Conservation (phyloP, 2,329 filamentous ascomycete genomes). For the Fusarium torulosum region DNA sequence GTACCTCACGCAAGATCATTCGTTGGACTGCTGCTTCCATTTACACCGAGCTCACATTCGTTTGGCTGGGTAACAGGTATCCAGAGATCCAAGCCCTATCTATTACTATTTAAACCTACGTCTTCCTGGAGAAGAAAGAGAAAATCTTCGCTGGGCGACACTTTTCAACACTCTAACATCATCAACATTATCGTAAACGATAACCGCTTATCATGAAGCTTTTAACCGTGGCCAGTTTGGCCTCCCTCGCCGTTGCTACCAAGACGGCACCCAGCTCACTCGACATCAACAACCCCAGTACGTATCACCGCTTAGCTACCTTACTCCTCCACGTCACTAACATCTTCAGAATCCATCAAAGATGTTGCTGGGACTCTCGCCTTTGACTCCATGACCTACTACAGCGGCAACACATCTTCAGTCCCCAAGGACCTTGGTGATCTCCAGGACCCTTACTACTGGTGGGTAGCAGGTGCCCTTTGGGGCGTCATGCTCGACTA, state of each 20-base stretch:
- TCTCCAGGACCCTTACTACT: slow-evolving; percentile 76
- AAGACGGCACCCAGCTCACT: slow-evolving; percentile 40
- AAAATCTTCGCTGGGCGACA: slow-evolving; percentile 22
- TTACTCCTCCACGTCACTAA: slow-evolving; percentile 13
- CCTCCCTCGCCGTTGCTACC: slow-evolving; percentile 31
- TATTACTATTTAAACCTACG: not conserved
- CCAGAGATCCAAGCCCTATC: not conserved
- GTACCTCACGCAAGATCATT: not conserved
- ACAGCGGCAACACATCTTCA: slow-evolving; percentile 71
- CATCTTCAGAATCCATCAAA: slow-evolving; percentile 68
- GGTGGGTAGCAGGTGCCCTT: slow-evolving; percentile 74
- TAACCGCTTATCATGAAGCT: slow-evolving; percentile 37
- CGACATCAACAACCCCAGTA: slow-evolving; percentile 38
- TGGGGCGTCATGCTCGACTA: slow-evolving; percentile 79
- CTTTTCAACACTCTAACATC: not conserved
- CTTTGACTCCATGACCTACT: slow-evolving; percentile 72
- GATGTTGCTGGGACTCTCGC: slow-evolving; percentile 71
- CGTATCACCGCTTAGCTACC: not conserved
- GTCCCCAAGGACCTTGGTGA: slow-evolving; percentile 68
- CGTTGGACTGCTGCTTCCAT: not conserved
- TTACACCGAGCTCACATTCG: slow-evolving; percentile 3
- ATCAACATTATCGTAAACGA: not conserved
- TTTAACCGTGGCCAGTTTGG: slow-evolving; percentile 27
- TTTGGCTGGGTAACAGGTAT: not conserved
- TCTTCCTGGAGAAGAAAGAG: slow-evolving; percentile 27